Base-by-base conservation (phyloP, 2,329 filamentous ascomycete genomes). In the Aspergillus flavus region DNA sequence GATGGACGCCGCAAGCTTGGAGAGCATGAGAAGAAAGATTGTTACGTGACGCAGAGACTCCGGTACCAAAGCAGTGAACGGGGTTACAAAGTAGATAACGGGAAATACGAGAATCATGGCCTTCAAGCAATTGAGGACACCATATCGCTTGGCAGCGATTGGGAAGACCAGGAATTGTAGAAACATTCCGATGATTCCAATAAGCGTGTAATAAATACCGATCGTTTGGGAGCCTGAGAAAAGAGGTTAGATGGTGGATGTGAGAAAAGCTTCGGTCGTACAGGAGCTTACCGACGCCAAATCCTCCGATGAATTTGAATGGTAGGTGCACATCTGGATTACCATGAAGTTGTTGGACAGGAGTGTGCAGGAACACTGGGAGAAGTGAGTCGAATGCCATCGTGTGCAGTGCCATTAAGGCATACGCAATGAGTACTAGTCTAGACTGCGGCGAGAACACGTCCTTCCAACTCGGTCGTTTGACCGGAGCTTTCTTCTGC, bases 121-220 rank as follows among this genome's bases (percentile, higher is more conserved):
- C 66, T 87, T 88, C 69, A 92, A 89, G 76, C 91, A 95, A 58
- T 82, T 84, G 19, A 97, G 80, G 0, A 93, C 87, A 6, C 94
- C 94, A 66, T 87, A 92, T 26, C 84, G 84, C 36, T 87, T 84
- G 54, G 93, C 93, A 1, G 94, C 79, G 0, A 86, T 83, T 0
- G 94, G 93, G 75, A 97, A 97, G 60, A 96, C 73, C 57, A 95
- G 81, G 76, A 99, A 96, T 75, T 98, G 95, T 53, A 93, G 86
- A 21, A 95, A 69, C 72, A 94, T 92, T 68, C 92, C 93, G 11
- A 88, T 82, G 58, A 96, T 81, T 23, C 93, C 93, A 75, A 94
- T 96, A 5, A 92, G 72, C 1, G 92, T 95, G 76, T 96, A 97
- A 63, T 97, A 88, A 39, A 91, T 85, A 12, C 94, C 94, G 67